Percentiles rank a stretch among this genome's conserved stretches.
These are phyloP conservation scores for Sclerospora graminicola DNA, from an alignment of 352 stramenopile genomes.

Conservation along the genomic window DNA sequence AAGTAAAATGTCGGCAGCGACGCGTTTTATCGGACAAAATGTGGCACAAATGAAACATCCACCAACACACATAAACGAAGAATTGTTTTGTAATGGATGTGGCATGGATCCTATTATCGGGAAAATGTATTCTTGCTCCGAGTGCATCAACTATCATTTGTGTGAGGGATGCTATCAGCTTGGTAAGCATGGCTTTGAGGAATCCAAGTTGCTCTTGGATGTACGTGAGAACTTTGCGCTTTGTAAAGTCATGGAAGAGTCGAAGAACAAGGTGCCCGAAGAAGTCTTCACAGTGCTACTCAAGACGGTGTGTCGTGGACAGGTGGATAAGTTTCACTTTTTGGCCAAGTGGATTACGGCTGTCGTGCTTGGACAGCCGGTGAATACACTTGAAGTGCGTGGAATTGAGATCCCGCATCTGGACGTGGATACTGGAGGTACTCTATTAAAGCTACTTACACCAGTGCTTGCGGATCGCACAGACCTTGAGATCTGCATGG, in stretches of 20 bases:
- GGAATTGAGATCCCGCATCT: slow-evolving; percentile 81
- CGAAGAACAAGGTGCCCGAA: no score
- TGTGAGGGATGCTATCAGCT: no score
- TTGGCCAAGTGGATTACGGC: slow-evolving; percentile 76
- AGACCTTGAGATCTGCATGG: no score
- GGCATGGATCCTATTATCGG: slow-evolving; percentile 83
- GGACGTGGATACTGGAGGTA: slow-evolving; percentile 50
- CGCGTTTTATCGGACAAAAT: slow-evolving; percentile 71
- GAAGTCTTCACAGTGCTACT: no score
- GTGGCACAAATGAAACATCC: slow-evolving; percentile 71
- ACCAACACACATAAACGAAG: slow-evolving; percentile 64
- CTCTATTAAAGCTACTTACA: slow-evolving; percentile 67
- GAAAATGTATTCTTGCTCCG: no score
- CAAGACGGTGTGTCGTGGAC: no score
- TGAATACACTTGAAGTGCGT: slow-evolving; percentile 57
- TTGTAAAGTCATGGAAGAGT: slow-evolving; percentile 64
- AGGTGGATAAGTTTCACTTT: slow-evolving; percentile 86
- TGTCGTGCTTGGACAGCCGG: slow-evolving; percentile 60
- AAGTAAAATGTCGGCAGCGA: no score
- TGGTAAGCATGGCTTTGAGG: slow-evolving; percentile 76
- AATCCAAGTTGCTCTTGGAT: slow-evolving; percentile 61
- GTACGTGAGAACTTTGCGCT: slow-evolving; percentile 78
- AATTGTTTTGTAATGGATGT: slow-evolving; percentile 85
- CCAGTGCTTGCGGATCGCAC: no score
- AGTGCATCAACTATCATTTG: no score